These are phyloP conservation scores for Rhizopus sp. DNA, from an alignment of 371 early-diverging fungal species.

Conservation along the genomic window DNA sequence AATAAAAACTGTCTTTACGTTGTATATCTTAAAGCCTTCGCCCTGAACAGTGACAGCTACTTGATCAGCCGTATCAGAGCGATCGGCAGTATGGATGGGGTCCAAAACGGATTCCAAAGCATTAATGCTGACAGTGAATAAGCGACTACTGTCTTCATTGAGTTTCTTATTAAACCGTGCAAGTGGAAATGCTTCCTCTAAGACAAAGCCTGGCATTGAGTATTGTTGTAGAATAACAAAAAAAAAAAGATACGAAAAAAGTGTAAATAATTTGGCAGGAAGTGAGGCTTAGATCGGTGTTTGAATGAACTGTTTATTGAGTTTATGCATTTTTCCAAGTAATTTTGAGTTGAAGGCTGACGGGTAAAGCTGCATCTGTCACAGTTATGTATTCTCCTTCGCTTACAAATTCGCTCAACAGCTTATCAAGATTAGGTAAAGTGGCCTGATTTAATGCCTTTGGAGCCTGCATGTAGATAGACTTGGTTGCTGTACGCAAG, in stretches of 20 bases:
- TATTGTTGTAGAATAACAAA: not conserved
- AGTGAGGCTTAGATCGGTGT: constrained; percentile 11
- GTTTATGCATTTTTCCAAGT: constrained; percentile 24
- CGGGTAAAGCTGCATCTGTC: constrained; percentile 75
- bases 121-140: constrained; percentile 44
- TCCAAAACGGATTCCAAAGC: constrained; percentile 37
- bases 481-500: constrained; percentile 57
- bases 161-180: constrained; percentile 57
- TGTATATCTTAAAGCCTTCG: constrained; percentile 62
- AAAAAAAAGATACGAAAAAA: constrained; percentile 4
- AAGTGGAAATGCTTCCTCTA: constrained; percentile 64
- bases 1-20: constrained; percentile 31
- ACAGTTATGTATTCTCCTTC: constrained; percentile 69
- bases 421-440: constrained; percentile 70
- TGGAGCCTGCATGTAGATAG: constrained; percentile 85
- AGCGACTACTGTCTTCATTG: constrained; percentile 20
- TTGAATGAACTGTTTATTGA: constrained; percentile 1
- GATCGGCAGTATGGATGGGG: constrained; percentile 26
- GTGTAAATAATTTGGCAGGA: not conserved
- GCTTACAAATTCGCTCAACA: constrained; percentile 63
- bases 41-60: constrained; percentile 62
- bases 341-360: constrained; percentile 53
- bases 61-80: constrained; percentile 34
- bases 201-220: constrained; percentile 54
- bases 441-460: constrained; percentile 68